Evolutionary conservation across 805 yeast genomes (phyloP), one percentile per base, ranked within the genome.

Genomic region (Kregervanrija delftensis): DNA sequence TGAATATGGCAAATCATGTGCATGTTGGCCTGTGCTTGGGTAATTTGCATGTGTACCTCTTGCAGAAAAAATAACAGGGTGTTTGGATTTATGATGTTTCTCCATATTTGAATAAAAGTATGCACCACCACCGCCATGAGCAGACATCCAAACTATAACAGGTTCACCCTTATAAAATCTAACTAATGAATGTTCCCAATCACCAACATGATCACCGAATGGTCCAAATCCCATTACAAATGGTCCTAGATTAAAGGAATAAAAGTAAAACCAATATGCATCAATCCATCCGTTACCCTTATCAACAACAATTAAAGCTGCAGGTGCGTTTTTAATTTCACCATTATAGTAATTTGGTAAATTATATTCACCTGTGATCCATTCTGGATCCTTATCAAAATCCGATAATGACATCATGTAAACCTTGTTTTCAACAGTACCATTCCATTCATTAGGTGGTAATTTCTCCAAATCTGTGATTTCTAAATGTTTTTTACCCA

Each of bases 201-300:
- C 99, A 6, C 98, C 99, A 32, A 93, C 80, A 59, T 91, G 99
- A 60, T 91, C 86, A 0, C 99, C 99, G 69, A 84, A 93, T 0
- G 99, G 99, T 0, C 99, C 99, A 33, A 77, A 76, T 3, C 98
- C 98, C 97, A 91, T 89, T 9, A 91, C 97, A 65, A 82, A 91
- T 0, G 99, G 97, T 0, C 99, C 99, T 51, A 86, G 69, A 60
- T 91, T 91, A 69, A 91, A 91, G 2, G 96, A 83, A 60, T 93
- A 91, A 59, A 91, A 91, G 59, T 87, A 90, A 62, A 91, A 93
- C 97, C 98, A 91, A 60, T 77, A 91, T 0, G 97, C 87, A 61
- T 91, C 99, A 0, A 90, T 85, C 87, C 93, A 82, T 3, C 96
- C 96, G 53, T 88, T 84, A 2, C 96, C 96, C 60, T 89, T 90